Evolutionary conservation across 2,329 filamentous ascomycete species (phyloP).

Genomic region (Drechslera avenae): DNA sequence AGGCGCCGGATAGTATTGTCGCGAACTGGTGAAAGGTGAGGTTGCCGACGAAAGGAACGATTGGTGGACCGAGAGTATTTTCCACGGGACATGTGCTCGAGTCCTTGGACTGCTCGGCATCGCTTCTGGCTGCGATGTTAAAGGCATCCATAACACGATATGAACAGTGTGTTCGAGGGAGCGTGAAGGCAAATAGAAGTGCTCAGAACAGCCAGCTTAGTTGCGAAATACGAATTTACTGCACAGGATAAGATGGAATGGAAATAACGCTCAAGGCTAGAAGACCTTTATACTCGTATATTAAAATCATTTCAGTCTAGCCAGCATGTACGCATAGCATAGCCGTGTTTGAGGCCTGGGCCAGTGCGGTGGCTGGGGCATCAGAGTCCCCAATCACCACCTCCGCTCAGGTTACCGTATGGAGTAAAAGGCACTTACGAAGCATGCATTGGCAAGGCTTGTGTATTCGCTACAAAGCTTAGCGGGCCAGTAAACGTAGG

Average conservation of each 20-base stretch:
- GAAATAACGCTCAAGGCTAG: background rate
- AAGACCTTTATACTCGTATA: background rate
- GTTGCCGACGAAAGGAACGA: conserved; percentile 27
- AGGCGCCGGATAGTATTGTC: conserved; percentile 28
- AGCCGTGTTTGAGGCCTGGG: background rate
- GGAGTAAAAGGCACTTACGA: background rate
- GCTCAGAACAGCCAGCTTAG: background rate
- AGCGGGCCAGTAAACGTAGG: background rate
- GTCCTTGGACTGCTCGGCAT: background rate
- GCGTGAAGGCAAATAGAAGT: background rate
- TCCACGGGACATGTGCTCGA: conserved; percentile 21
- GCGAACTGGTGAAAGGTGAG: conserved; percentile 35
- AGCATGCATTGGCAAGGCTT: conserved; percentile 1
- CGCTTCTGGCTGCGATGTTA: background rate
- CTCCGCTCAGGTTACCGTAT: conserved; percentile 2
- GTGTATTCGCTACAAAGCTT: background rate
- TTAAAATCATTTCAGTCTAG: background rate
- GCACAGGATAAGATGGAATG: background rate
- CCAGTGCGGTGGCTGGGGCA: background rate
- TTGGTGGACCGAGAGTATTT: conserved; percentile 18
- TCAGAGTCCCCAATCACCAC: background rate
- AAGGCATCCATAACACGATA: background rate
- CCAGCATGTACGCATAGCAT: background rate
- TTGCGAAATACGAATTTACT: background rate
- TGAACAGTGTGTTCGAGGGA: background rate